Base-by-base conservation (phyloP, 805 yeast species). In the Candida qinlingensis region DNA sequence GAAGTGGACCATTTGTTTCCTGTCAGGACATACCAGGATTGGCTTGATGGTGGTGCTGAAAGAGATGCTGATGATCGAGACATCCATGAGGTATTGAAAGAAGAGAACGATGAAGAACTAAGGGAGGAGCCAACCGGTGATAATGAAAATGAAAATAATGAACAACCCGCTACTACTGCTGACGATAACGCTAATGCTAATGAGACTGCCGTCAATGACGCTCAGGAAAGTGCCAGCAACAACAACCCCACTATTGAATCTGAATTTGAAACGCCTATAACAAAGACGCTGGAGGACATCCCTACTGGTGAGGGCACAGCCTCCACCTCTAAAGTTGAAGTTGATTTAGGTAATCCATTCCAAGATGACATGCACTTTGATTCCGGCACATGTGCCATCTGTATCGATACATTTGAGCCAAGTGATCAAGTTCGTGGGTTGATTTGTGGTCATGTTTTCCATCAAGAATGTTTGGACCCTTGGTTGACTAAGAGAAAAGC, bases 391-490 rank as follows among this genome's bases (percentile, higher is more conserved):
- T 87, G 96, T 71, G 90, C 92, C 10, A 83, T 87, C 54, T 87
- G 96, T 64, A 71, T 87, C 35, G 95, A 87, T 38, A 63, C 69
- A 5, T 73, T 84, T 47, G 85, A 79, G 53, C 76, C 76, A 44
- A 81, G 75, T 11, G 88, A 85, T 45, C 61, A 64, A 1, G 88
- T 87, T 2, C 76, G 96, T 44, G 88, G 88, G 0, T 71, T 88
- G 40, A 70, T 85, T 9, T 87, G 96, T 67, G 89, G 90, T 4
- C 96, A 87, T 65, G 89, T 84, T 3, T 87, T 82, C 74, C 96
- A 87, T 60, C 73, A 82, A 26, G 83, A 76, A 13, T 87, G 96
- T 65, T 74, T 88, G 46, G 89, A 84, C 54, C 91, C 91, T 2
- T 87, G 96, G 96, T 69, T 87, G 42, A 81, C 80, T 3, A 77